Conservation (phyloP, 106 monocot genomes). For the Acorus calamus region DNA sequence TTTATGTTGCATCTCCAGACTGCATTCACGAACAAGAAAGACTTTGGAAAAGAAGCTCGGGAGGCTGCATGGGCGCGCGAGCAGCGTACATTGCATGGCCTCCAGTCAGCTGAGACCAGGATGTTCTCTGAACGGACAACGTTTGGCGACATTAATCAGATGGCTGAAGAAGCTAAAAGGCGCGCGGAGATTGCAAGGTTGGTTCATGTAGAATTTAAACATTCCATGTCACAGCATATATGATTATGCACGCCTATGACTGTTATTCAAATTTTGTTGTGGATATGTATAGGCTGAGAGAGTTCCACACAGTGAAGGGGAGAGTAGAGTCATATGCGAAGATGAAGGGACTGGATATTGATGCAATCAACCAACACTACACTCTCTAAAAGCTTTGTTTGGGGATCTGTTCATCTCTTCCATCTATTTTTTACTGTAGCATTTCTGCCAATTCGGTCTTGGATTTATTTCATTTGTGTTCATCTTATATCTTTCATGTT, state of each 20-base stretch:
- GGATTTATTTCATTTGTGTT: too few species aligned
- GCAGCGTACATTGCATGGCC: conserved; percentile 42
- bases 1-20: conserved; percentile 8
- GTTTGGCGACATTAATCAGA: conserved; percentile 34
- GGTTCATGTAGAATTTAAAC: not conserved
- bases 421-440: too few species aligned
- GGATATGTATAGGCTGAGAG: conserved; percentile 37
- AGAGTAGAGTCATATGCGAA: conserved; percentile 49
- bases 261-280: not conserved
- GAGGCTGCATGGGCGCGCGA: conserved; percentile 44
- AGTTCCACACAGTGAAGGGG: conserved; percentile 58
- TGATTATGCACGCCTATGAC: not conserved
- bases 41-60: conserved; percentile 36
- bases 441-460: too few species aligned
- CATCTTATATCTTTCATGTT: too few species aligned
- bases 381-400: conserved; percentile 13
- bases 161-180: conserved; percentile 47
- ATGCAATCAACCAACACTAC: conserved; percentile 51
- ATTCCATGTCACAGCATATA: not conserved
- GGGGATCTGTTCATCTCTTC: too few species aligned
- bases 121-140: conserved; percentile 13
- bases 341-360: conserved; percentile 53
- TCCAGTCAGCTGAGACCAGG: conserved; percentile 16
- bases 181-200: conserved; percentile 49
- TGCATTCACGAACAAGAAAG: conserved; percentile 32